phyloP scores from a whole-genome alignment of 2,329 filamentous ascomycete genomes.

The Dendryphion nanum region DNA sequence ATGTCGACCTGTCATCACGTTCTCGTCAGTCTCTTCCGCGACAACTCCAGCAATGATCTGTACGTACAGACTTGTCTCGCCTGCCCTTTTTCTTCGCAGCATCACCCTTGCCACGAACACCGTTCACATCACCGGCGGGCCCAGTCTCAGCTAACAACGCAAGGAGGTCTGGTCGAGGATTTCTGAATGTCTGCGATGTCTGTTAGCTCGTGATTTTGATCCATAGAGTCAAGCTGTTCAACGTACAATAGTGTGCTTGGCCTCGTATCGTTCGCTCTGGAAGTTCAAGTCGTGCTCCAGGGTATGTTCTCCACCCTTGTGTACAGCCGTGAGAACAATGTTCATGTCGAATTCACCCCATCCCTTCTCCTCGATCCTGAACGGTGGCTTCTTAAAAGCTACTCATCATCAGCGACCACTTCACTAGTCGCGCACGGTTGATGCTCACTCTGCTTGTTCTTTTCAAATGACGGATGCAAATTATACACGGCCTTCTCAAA shows the following conservation, averaged over 20 bases:
- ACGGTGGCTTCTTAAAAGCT: slow-evolving; percentile 77
- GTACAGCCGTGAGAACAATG: slow-evolving; percentile 77
- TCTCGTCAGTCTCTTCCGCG: slow-evolving; percentile 1
- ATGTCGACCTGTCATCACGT: slow-evolving; percentile 64
- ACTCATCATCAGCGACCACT: slow-evolving; percentile 4
- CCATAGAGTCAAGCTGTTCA: not conserved
- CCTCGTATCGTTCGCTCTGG: slow-evolving; percentile 74
- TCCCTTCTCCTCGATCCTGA: slow-evolving; percentile 87
- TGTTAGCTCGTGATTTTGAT: not conserved
- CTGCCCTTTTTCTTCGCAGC: slow-evolving; percentile 75
- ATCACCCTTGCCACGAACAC: slow-evolving; percentile 64
- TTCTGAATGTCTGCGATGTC: slow-evolving; percentile 69
- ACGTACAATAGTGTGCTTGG: slow-evolving; percentile 70
- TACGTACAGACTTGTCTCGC: slow-evolving; percentile 58
- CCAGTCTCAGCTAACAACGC: slow-evolving; percentile 79
- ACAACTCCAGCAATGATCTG: no score
- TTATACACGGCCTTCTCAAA: slow-evolving; percentile 94
- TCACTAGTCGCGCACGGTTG: slow-evolving; percentile 2
- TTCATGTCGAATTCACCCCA: slow-evolving; percentile 99
- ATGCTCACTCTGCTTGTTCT: slow-evolving; percentile 76
- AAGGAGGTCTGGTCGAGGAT: slow-evolving; percentile 84
- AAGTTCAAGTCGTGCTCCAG: slow-evolving; percentile 94
- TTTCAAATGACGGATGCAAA: slow-evolving; percentile 89
- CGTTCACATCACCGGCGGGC: slow-evolving; percentile 63
- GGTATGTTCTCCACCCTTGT: slow-evolving; percentile 79